Conservation (phyloP, 1,284 basidiomycete genomes). For the Fomes fomentarius region DNA sequence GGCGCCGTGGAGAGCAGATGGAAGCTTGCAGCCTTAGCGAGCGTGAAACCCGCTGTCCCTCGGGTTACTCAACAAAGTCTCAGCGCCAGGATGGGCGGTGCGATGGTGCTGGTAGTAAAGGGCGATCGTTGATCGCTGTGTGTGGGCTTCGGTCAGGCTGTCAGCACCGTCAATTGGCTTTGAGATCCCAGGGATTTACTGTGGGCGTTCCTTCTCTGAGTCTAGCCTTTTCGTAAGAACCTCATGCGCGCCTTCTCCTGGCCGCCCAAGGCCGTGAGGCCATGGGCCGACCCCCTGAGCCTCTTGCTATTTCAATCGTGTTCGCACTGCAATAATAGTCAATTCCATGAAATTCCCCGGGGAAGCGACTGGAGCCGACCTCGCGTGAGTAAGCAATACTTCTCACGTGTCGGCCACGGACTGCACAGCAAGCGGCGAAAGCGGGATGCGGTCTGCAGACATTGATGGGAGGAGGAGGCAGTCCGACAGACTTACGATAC, state of each 20-base stretch:
- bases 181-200: not conserved
- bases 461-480: too few relatives aligned
- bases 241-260: not conserved
- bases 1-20: slow-evolving; percentile 11
- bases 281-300: not conserved
- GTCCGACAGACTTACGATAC: too few relatives aligned
- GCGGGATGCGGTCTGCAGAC: too few relatives aligned
- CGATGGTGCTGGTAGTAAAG: not conserved
- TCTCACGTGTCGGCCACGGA: too few relatives aligned
- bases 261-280: slow-evolving; percentile 1
- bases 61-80: slow-evolving; percentile 8
- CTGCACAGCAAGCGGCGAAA: too few relatives aligned
- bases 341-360: too few relatives aligned
- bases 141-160: not conserved
- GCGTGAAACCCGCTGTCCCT: not conserved
- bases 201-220: not conserved
- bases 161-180: not conserved
- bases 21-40: not conserved
- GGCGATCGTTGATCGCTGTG: slow-evolving; percentile 17
- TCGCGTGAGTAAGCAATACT: too few relatives aligned
- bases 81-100: slow-evolving; percentile 6
- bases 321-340: not conserved
- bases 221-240: not conserved
- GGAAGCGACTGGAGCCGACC: too few relatives aligned
- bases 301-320: not conserved